Conservation (phyloP, 2,329 filamentous ascomycete species). For the Verticillium albo-atrum region DNA sequence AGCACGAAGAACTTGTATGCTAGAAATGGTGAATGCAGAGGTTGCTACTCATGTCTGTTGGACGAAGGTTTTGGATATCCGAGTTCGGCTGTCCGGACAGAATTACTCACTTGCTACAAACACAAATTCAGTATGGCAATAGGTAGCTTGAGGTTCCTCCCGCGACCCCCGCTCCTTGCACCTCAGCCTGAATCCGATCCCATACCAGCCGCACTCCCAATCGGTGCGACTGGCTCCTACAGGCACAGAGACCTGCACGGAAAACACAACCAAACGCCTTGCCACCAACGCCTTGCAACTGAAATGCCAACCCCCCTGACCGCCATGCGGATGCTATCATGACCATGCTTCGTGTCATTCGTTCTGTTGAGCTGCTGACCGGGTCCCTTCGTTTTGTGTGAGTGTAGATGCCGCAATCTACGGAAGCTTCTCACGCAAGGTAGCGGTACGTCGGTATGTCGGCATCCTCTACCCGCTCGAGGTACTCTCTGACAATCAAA, state of each 20-base stretch:
- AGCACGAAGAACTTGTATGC: too few species aligned
- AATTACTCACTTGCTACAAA: too few species aligned
- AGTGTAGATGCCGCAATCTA: background rate
- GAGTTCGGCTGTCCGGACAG: too few species aligned
- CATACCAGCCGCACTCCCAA: background rate
- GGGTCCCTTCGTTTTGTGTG: background rate
- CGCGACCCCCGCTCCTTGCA: background rate
- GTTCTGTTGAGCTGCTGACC: background rate
- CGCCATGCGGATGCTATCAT: background rate
- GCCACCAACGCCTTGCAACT: background rate
- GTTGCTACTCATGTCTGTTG: too few species aligned
- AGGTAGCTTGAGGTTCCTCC: too few species aligned
- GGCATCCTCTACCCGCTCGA: slow-evolving; percentile 69
- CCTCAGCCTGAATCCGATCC: background rate
- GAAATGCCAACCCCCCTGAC: background rate
- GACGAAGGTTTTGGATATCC: too few species aligned
- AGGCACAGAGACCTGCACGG: background rate
- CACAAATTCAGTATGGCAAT: too few species aligned
- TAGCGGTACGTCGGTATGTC: slow-evolving; percentile 65
- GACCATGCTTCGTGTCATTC: background rate
- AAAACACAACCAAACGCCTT: background rate
- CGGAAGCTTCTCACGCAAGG: slow-evolving; percentile 48
- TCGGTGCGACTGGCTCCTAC: background rate
- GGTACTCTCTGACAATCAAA: slow-evolving; percentile 71
- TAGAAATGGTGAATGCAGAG: too few species aligned